phyloP scores from a whole-genome alignment of 2,329 filamentous ascomycete genomes.

The Fusarium foetens region DNA sequence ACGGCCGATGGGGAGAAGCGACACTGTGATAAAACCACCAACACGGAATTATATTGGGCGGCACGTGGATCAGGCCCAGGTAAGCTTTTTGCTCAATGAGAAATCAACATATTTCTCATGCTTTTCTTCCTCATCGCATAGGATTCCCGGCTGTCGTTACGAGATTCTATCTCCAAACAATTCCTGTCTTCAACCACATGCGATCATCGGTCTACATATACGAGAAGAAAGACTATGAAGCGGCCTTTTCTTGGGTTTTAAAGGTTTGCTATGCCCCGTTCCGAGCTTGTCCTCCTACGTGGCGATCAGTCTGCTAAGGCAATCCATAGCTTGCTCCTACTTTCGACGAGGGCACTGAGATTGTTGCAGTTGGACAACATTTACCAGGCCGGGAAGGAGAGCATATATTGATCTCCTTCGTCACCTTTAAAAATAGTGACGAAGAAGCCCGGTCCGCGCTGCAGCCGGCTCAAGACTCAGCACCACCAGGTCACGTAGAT shows the following conservation, averaged over 20 bases:
- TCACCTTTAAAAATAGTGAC: not conserved
- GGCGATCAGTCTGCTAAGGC: accelerated
- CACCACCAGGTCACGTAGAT: not conserved
- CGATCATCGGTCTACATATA: not conserved
- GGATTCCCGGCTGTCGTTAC: not conserved
- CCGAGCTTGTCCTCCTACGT: accelerated
- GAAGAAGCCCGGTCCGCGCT: not conserved
- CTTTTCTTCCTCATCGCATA: not conserved
- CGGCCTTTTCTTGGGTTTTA: not conserved
- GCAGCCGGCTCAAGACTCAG: not conserved
- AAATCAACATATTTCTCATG: accelerated
- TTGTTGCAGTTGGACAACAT: not conserved
- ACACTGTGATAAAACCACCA: not conserved
- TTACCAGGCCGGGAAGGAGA: not conserved
- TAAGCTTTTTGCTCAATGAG: accelerated
- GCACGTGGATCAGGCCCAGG: not conserved
- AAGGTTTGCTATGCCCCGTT: not conserved
- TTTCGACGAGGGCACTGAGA: not conserved
- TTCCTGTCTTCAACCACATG: not conserved
- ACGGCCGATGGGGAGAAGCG: not conserved
- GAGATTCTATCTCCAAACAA: not conserved
- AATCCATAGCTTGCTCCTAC: not conserved
- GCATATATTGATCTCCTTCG: not conserved
- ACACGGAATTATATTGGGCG: not conserved
- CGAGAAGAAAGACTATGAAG: not conserved